Evolutionary conservation across 495 filamentous ascomycete species (phyloP), one percentile per base, ranked within the genome.

Genomic region (Sabuloglossum arenarium): DNA sequence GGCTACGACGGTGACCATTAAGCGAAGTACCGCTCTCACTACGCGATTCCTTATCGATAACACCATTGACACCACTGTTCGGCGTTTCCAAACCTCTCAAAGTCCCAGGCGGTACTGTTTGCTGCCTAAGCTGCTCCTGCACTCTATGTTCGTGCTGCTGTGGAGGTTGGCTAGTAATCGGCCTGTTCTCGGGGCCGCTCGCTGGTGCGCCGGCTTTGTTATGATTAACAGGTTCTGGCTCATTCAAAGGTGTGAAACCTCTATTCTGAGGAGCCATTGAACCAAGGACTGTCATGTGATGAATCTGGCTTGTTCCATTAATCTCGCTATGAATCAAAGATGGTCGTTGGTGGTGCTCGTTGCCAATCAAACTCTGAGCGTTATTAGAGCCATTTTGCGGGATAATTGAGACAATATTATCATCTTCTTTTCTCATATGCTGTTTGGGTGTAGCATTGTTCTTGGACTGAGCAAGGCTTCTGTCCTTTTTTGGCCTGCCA

Each of bases 391-490:
- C 39, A 23, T 23, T 43, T 1, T 23, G 16, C 39, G 4, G 19
- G 4, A 0, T n/a, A 43, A 21, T 19, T 43, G 12, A 5, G n/a
- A 12, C n/a, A 4, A n/a, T 5, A 43, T 43, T 43, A 10, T 23
- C 39, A 43, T 43, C n/a, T 28, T n/a, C 5, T 4, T 51, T 51
- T 19, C 12, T 24, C 53, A 59, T 51, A 34, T 63, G 61, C 56
- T 64, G 56, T 56, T 67, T 64, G 12, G 61, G 51, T n/a, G 21
- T 34, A 10, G 32, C 10, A 27, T 55, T 47, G 23, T 43, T 25
- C 10, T 45, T 54, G 10, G 39, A 16, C 14, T 29, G n/a, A 34
- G 42, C 47, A 3, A 19, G 23, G 34, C 27, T 14, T 24, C 53
- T 31, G 29, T 37, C 19, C 37, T 34, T 54, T 16, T 28, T 34